Evolutionary conservation across 2,329 filamentous ascomycete genomes (phyloP), one percentile per base, ranked within the genome.

Genomic region (Xylaria digitata): DNA sequence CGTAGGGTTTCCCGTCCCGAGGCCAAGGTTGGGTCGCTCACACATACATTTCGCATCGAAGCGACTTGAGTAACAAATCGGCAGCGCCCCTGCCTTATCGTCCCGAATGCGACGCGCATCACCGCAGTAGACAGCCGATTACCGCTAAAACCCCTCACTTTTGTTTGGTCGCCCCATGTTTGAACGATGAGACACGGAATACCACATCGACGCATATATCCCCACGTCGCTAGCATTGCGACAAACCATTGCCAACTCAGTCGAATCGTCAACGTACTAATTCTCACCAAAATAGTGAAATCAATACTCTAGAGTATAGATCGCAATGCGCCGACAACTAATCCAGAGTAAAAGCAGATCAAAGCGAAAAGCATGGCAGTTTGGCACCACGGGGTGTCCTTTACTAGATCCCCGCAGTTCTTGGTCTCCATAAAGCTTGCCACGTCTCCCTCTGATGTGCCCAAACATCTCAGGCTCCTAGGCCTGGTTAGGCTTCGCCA

Each of bases 181-280:
- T 45, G n/a, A 30, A 45, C 26, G 23, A 61, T 23, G 53, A 21
- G 57, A 50, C 37, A 37, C 21, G 3, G 23, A 62, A 64, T 53
- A 58, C 49, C 56, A 67, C 42, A 59, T 55, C 30, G 19, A 53
- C 57, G 60, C 53, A 42, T 49, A 26, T 46, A 42, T 23, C 40
- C 19, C 58, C 64, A 56, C 52, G 55, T 59, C 21, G 66, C 23
- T 55, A 54, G 46, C 56, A 48, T 26, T 52, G 26, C 43, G 40
- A 52, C 61, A 56, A 63, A 53, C 48, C n/a, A 42, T 43, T 67
- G 67, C 67, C 64, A 67, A 46, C 64, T 69, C 67, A 67, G 53
- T 55, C 52, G 21, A 37, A 11, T 26, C 19, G 53, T 34, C 46
- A 9, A 21, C n/a, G 54, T 50, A n/a, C 2, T 45, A 9, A 11